phyloP scores from a whole-genome alignment of 2,329 filamentous ascomycete species.

The Pyrenophora graminea region DNA sequence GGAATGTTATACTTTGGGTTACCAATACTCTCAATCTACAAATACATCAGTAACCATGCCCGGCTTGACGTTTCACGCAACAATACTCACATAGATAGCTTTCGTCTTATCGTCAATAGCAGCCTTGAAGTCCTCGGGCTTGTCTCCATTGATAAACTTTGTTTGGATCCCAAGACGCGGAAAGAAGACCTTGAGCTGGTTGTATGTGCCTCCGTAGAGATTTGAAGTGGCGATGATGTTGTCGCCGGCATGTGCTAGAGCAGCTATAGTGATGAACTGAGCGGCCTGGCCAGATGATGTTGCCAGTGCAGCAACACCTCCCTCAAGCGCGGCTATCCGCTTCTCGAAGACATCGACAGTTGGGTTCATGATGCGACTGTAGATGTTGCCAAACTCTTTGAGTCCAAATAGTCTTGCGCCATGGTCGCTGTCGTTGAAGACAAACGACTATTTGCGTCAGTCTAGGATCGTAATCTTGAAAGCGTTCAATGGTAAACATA shows the following conservation, averaged over 20 bases:
- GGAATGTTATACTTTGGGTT: slow-evolving; percentile 94
- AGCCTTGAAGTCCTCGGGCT: slow-evolving; percentile 74
- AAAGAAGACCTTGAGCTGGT: slow-evolving; percentile 91
- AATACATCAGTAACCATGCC: background rate
- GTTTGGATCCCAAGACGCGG: slow-evolving; percentile 84
- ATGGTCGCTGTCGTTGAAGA: slow-evolving; percentile 95
- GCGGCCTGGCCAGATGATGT: slow-evolving; percentile 86
- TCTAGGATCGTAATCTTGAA: background rate
- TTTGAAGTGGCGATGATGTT: slow-evolving; percentile 92
- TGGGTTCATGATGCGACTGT: slow-evolving; percentile 80
- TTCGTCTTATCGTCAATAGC: slow-evolving; percentile 93
- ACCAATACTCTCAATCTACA: slow-evolving; percentile 75
- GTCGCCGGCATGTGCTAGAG: slow-evolving; percentile 85
- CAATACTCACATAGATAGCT: slow-evolving; percentile 70
- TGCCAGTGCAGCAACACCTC: slow-evolving; percentile 83
- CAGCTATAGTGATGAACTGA: slow-evolving; percentile 85
- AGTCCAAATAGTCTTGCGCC: slow-evolving; percentile 93
- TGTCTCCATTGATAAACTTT: slow-evolving; percentile 85
- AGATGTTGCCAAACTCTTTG: slow-evolving; percentile 97
- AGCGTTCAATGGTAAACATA: slow-evolving; percentile 35
- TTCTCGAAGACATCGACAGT: slow-evolving; percentile 97
- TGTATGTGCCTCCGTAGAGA: slow-evolving; percentile 90
- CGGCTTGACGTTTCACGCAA: background rate
- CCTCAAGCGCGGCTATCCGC: slow-evolving; percentile 92
- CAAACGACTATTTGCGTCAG: slow-evolving; percentile 67